Percentiles rank a stretch among this genome's conserved stretches.
Conservation (phyloP, 2,329 filamentous ascomycete genomes). For the Diaporthe sp. region DNA sequence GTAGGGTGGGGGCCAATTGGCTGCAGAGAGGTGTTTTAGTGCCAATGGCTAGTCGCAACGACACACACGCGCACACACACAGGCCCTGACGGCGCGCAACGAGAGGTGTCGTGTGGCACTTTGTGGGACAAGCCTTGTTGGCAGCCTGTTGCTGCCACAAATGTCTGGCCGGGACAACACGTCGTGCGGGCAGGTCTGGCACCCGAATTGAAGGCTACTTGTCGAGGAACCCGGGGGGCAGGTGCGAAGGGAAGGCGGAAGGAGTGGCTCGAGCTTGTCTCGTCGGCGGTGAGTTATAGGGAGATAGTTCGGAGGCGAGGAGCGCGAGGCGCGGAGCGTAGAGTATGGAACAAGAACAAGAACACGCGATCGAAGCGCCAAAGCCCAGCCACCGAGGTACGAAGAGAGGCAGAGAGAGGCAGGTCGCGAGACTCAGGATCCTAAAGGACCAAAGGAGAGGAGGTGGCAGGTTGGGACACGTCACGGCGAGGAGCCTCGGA, state of each 20-base stretch:
- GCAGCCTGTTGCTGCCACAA: conserved; percentile 19
- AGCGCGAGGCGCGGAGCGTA: neutral
- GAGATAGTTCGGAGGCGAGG: conserved; percentile 2
- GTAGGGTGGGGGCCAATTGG: neutral
- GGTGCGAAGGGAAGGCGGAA: conserved; percentile 14
- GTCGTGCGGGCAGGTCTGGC: neutral
- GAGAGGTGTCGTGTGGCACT: neutral
- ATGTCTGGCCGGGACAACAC: neutral
- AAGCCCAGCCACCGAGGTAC: conserved; percentile 21
- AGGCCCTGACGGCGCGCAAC: neutral
- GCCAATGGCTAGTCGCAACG: neutral
- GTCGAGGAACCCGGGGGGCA: conserved; percentile 5
- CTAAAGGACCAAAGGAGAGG: conserved; percentile 17
- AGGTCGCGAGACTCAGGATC: conserved; percentile 10
- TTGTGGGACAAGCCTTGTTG: conserved; percentile 10
- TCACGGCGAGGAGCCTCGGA: conserved; percentile 16
- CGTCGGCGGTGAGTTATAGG: conserved; percentile 2
- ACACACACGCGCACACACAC: neutral
- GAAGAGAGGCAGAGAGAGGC: conserved; percentile 13
- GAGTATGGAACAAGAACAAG: conserved; percentile 16
- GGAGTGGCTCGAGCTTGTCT: conserved; percentile 35
- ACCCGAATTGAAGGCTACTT: neutral
- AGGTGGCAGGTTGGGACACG: conserved; percentile 22
- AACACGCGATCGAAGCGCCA: conserved; percentile 25
- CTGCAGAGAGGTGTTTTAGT: neutral